A percentile compares a stretch with the other conserved stretches of the same genome.
These are phyloP conservation scores for Mycena floridula DNA, from an alignment of 768 basidiomycete species.

Conservation along the genomic window DNA sequence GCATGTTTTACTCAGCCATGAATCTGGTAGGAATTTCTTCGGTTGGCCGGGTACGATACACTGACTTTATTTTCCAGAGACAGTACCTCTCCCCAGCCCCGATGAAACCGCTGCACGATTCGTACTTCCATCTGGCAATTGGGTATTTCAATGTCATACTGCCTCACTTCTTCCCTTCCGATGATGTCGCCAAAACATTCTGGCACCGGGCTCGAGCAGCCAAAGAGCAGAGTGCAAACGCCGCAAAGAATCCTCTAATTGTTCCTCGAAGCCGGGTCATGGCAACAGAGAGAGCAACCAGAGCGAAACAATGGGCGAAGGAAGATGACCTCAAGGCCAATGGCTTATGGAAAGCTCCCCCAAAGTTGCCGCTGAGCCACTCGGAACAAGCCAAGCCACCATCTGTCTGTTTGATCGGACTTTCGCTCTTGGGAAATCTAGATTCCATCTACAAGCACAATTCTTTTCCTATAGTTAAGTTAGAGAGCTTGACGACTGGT, in stretches of 20 bases:
- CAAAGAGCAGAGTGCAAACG: slow-evolving; percentile 60
- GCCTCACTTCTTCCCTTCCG: slow-evolving; percentile 60
- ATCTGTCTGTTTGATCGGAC: slow-evolving; percentile 61
- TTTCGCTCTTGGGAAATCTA: slow-evolving; percentile 81
- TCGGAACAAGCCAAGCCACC: slow-evolving; percentile 33
- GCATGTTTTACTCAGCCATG: slow-evolving; percentile 83
- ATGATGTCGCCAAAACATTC: slow-evolving; percentile 41
- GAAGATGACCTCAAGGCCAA: slow-evolving; percentile 64
- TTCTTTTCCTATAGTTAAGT: slow-evolving; percentile 46
- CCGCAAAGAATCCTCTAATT: slow-evolving; percentile 58
- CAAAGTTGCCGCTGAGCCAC: slow-evolving; percentile 7
- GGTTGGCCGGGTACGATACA: too few relatives aligned
- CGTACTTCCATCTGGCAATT: slow-evolving; percentile 80
- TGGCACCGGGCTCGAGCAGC: slow-evolving; percentile 72
- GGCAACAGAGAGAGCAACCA: slow-evolving; percentile 54
- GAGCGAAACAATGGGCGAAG: slow-evolving; percentile 63
- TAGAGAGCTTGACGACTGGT: slow-evolving; percentile 77
- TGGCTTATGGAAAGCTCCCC: slow-evolving; percentile 32
- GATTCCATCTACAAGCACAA: slow-evolving; percentile 76
- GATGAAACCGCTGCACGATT: slow-evolving; percentile 40
- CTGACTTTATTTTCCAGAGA: too few relatives aligned
- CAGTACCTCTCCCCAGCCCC: slow-evolving; percentile 38
- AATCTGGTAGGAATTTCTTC: too few relatives aligned
- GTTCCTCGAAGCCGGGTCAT: slow-evolving; percentile 57
- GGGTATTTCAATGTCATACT: slow-evolving; percentile 81